Evolutionary conservation across 202 grass and related monocot genomes (phyloP).

Genomic region (Carex sylvatica): DNA sequence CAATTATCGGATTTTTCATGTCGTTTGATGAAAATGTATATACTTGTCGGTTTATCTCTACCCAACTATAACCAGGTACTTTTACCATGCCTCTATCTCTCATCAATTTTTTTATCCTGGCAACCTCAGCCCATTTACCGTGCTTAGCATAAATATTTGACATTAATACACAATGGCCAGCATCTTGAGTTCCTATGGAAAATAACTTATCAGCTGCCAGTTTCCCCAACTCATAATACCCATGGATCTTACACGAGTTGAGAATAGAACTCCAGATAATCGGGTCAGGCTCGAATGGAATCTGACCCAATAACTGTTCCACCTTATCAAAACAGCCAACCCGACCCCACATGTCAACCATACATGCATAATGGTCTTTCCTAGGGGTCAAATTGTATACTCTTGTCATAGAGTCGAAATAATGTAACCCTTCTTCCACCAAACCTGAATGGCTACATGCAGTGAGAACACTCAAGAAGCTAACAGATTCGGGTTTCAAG

Average conservation of each 20-base stretch:
- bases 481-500: conserved; percentile 72
- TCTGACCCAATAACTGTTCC: conserved; percentile 51
- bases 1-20: conserved; percentile 62
- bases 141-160: conserved; percentile 91
- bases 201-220: conserved; percentile 77
- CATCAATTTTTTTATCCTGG: conserved; percentile 76
- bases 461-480: conserved; percentile 68
- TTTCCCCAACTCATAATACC: conserved; percentile 68
- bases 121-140: conserved; percentile 61
- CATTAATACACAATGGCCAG: conserved; percentile 61
- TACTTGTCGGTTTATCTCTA: conserved; percentile 74
- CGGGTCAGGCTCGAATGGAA: conserved; percentile 58
- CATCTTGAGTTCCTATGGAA: conserved; percentile 47
- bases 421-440: conserved; percentile 59
- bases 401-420: conserved; percentile 65
- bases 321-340: conserved; percentile 59
- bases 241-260: conserved; percentile 78
- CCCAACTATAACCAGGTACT: conserved; percentile 84
- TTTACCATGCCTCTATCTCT: conserved; percentile 79
- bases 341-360: conserved; percentile 67
- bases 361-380: conserved; percentile 84
- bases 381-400: conserved; percentile 48
- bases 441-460: conserved; percentile 84
- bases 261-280: conserved; percentile 92
- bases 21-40: conserved; percentile 87